phyloP scores from a whole-genome alignment of 768 basidiomycete species.

The Filobasidium wieringae region DNA sequence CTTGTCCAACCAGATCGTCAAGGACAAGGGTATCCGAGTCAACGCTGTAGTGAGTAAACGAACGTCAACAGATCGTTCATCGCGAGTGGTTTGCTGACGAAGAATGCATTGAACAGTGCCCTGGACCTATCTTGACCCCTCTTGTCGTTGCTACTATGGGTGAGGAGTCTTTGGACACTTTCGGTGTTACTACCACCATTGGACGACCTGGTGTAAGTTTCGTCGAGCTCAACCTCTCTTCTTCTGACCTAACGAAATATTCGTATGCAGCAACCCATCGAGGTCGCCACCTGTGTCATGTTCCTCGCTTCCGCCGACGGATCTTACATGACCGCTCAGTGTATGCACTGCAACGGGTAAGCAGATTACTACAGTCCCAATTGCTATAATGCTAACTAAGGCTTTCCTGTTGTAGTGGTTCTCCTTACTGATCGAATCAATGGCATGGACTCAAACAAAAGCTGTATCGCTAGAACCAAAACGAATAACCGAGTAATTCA shows the following conservation, averaged over 20 bases:
- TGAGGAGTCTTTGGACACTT: constrained; percentile 33
- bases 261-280: constrained; percentile 42
- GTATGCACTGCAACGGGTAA: constrained; percentile 1
- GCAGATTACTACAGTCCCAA: too few species aligned
- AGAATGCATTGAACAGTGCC: constrained; percentile 4
- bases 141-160: constrained; percentile 35
- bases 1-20: constrained; percentile 46
- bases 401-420: too few species aligned
- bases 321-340: constrained; percentile 35
- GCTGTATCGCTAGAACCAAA: too few species aligned
- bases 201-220: constrained; percentile 41
- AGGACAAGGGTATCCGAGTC: constrained; percentile 43
- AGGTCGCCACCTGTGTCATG: constrained; percentile 48
- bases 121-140: constrained; percentile 12
- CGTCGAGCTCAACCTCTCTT: neutral
- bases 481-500: too few species aligned
- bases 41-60: constrained; percentile 32
- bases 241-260: neutral
- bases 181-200: constrained; percentile 32
- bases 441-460: too few species aligned
- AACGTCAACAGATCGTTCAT: too few species aligned
- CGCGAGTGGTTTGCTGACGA: too few species aligned
- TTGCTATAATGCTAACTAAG: too few species aligned
- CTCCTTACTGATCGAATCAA: too few species aligned
- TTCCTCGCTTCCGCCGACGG: constrained; percentile 44